Evolutionary conservation across 768 basidiomycete genomes (phyloP).

Genomic region (Galerina marginata): DNA sequence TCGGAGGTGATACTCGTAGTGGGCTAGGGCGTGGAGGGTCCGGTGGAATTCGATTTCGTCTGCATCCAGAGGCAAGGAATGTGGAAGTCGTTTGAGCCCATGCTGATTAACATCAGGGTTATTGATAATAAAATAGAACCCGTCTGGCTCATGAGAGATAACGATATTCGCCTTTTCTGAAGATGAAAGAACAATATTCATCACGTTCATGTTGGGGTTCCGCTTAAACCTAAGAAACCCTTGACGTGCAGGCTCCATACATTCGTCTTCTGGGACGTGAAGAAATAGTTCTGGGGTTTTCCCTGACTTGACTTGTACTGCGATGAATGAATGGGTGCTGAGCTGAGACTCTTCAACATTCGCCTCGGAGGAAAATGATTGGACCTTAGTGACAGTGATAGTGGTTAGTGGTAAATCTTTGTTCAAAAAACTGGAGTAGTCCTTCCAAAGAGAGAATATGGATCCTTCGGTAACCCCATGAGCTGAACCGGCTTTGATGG

Average conservation of each 20-base stretch:
- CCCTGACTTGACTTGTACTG: background rate
- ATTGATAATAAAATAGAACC: background rate
- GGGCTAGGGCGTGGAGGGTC: background rate
- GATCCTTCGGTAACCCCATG: constrained; percentile 1
- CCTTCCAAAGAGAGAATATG: background rate
- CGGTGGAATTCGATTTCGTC: background rate
- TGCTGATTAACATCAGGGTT: background rate
- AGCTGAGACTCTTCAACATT: too few species aligned
- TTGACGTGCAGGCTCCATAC: background rate
- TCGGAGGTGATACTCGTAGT: constrained; percentile 11
- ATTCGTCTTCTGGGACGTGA: background rate
- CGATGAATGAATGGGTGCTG: background rate
- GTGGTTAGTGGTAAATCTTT: background rate
- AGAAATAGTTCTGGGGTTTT: background rate
- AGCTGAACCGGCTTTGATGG: background rate
- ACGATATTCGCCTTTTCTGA: background rate
- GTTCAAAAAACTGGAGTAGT: background rate
- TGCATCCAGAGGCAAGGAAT: background rate
- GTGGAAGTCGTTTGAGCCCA: constrained; percentile 1
- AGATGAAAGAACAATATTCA: constrained; percentile 1
- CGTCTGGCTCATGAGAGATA: background rate
- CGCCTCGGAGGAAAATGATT: background rate
- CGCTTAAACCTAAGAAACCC: background rate
- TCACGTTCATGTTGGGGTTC: background rate
- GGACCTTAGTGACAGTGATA: background rate